These are phyloP conservation scores for Begonia loranthoides DNA, from an alignment of 306 rosid genomes.

Conservation along the genomic window DNA sequence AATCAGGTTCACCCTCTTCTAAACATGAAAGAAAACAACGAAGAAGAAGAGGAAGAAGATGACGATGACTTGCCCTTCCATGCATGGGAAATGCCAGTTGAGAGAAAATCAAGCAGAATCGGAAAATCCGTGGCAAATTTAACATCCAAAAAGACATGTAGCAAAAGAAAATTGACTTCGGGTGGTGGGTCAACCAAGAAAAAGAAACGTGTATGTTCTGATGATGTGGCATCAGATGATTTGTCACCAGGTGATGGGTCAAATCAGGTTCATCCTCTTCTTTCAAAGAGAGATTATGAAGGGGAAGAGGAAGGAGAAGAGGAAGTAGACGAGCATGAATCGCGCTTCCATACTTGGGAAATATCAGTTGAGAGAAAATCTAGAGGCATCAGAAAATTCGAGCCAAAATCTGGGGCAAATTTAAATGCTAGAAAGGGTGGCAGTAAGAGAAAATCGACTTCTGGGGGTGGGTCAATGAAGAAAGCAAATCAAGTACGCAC, in stretches of 20 bases:
- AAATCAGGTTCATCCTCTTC: slow-evolving; percentile 77
- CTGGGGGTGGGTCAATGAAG: slow-evolving; percentile 26
- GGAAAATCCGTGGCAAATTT: slow-evolving; percentile 21
- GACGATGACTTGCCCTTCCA: slow-evolving; percentile 27
- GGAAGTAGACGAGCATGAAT: slow-evolving; percentile 25
- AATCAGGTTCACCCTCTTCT: slow-evolving; percentile 85
- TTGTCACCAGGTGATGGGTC: slow-evolving; percentile 15
- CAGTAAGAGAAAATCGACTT: slow-evolving; percentile 62
- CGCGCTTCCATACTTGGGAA: slow-evolving; percentile 28
- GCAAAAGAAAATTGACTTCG: slow-evolving; percentile 59
- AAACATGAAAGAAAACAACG: slow-evolving; percentile 47
- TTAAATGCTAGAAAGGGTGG: slow-evolving; percentile 28
- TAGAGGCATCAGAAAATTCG: slow-evolving; percentile 22
- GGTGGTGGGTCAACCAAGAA: slow-evolving; percentile 35
- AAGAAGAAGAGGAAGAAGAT: slow-evolving; percentile 31
- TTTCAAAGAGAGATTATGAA: slow-evolving; percentile 50
- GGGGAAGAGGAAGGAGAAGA: slow-evolving; percentile 20
- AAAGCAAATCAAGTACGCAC: slow-evolving; percentile 34
- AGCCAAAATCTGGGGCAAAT: slow-evolving; percentile 11
- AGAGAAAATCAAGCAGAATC: slow-evolving; percentile 30
- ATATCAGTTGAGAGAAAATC: slow-evolving; percentile 39
- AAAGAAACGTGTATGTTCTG: slow-evolving; percentile 25
- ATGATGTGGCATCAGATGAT: slow-evolving; percentile 21
- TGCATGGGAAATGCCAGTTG: slow-evolving; percentile 36
- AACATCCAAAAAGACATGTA: slow-evolving; percentile 30